Conservation (phyloP, 495 filamentous ascomycete species). For the Chaetomium fimeti region DNA sequence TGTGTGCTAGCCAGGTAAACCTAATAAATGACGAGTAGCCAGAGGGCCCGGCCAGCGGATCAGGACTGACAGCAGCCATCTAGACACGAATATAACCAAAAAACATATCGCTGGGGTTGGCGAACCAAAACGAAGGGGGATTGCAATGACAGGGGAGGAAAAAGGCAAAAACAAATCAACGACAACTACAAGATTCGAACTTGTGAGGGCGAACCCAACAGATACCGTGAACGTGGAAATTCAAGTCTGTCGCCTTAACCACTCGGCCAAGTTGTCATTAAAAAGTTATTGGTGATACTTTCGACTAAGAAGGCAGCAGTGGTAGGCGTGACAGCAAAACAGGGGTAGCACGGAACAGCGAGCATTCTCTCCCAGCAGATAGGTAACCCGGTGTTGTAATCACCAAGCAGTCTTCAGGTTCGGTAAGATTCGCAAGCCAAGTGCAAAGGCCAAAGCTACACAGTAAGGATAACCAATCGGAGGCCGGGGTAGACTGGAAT, state of each 20-base stretch:
- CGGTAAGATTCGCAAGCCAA: too few species aligned
- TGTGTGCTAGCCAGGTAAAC: too few species aligned
- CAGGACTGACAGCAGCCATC: too few species aligned
- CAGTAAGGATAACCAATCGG: too few species aligned
- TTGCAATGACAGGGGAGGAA: not conserved
- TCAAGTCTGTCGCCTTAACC: constrained; percentile 37
- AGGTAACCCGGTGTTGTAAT: too few species aligned
- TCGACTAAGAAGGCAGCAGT: not conserved
- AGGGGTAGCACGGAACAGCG: not conserved
- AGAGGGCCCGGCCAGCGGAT: not conserved
- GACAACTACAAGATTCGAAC: constrained; percentile 35
- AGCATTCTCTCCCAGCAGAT: too few species aligned
- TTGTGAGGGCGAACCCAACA: constrained; percentile 34
- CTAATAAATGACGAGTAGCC: too few species aligned
- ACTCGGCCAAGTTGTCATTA: constrained; percentile 32
- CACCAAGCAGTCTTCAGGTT: too few species aligned
- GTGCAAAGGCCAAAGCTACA: too few species aligned
- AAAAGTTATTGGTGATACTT: not conserved
- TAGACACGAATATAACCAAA: not conserved
- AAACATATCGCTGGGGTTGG: too few species aligned
- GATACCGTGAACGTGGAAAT: constrained; percentile 28
- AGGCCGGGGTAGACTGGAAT: too few species aligned
- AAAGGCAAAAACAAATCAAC: constrained; percentile 5
- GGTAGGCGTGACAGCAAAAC: not conserved
- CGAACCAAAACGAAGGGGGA: too few species aligned